Conservation (phyloP, 2,329 filamentous ascomycete genomes). For the Penicillium hordei region DNA sequence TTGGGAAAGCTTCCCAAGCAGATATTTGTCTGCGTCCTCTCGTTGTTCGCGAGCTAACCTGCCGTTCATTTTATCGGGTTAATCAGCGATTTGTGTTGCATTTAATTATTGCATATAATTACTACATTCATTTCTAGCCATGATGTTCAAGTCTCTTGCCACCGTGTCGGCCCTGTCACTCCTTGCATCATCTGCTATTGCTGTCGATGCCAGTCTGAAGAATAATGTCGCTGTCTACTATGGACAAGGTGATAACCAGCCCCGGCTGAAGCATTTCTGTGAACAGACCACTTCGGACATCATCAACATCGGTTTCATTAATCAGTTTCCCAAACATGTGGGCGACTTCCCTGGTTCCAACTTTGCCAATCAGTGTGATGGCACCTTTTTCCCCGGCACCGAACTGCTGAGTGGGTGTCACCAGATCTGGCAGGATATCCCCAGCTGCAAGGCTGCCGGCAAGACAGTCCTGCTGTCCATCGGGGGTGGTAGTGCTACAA, state of each 20-base stretch:
- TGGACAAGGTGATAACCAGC: conserved; percentile 54
- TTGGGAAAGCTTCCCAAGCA: conserved; percentile 26
- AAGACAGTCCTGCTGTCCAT: conserved; percentile 51
- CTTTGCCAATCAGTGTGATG: conserved; percentile 57
- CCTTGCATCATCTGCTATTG: conserved; percentile 36
- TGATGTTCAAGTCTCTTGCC: conserved; percentile 41
- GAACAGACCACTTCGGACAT: conserved; percentile 54
- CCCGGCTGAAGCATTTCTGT: conserved; percentile 53
- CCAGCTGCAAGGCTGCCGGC: conserved; percentile 41
- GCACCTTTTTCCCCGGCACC: conserved; percentile 40
- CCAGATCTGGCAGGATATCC: conserved; percentile 46
- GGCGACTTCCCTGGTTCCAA: conserved; percentile 54
- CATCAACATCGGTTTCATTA: conserved; percentile 58
- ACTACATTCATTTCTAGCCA: conserved; percentile 34
- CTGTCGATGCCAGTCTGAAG: conserved; percentile 44
- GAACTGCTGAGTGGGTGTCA: conserved; percentile 47
- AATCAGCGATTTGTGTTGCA: conserved; percentile 40
- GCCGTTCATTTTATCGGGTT: conserved; percentile 27
- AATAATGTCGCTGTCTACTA: conserved; percentile 57
- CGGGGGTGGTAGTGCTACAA: conserved; percentile 44
- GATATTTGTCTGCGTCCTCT: conserved; percentile 57
- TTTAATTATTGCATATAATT: conserved; percentile 18
- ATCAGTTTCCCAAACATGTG: conserved; percentile 50
- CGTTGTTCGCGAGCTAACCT: conserved; percentile 44
- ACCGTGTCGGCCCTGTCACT: conserved; percentile 37